These are phyloP conservation scores for Escovopsis sp. DNA, from an alignment of 2,329 filamentous ascomycete species.

Conservation along the genomic window DNA sequence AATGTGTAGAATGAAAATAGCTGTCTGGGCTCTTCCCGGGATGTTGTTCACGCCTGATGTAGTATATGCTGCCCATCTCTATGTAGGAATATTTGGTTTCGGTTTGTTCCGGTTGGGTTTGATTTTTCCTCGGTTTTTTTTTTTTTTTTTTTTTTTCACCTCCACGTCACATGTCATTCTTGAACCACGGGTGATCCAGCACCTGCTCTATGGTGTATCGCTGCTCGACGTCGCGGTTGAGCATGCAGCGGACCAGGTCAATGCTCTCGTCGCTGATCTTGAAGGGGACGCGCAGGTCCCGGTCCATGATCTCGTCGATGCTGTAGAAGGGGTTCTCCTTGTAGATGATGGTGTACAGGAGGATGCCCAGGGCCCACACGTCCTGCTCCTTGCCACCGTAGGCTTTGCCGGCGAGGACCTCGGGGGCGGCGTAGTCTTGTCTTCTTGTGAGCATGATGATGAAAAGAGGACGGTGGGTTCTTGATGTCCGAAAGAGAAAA, in stretches of 20 bases:
- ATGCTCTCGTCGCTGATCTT: slow-evolving; percentile 84
- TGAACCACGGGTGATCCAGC: slow-evolving; percentile 73
- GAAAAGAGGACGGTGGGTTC: background rate
- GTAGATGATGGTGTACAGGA: slow-evolving; percentile 97
- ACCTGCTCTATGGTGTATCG: slow-evolving; percentile 81
- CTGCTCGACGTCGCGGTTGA: slow-evolving; percentile 74
- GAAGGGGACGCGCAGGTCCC: slow-evolving; percentile 81
- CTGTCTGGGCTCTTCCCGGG: slow-evolving; percentile 4
- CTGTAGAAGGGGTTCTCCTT: slow-evolving; percentile 99
- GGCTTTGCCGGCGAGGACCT: slow-evolving; percentile 81
- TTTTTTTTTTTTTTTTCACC: background rate
- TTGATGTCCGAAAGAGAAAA: background rate
- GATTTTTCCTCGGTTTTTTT: background rate
- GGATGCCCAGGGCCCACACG: slow-evolving; percentile 92
- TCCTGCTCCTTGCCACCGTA: slow-evolving; percentile 96
- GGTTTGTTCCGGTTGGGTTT: too few relatives aligned
- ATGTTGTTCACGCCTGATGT: background rate
- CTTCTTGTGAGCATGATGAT: slow-evolving; percentile 20
- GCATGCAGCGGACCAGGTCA: slow-evolving; percentile 79
- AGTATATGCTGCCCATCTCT: background rate
- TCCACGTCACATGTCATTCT: slow-evolving; percentile 7
- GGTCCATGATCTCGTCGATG: slow-evolving; percentile 98
- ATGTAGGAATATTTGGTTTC: background rate
- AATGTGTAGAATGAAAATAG: background rate
- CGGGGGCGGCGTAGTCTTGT: slow-evolving; percentile 85